Percentiles rank a stretch among this genome's conserved stretches.
Conservation (phyloP, 352 stramenopile species). For the Phytopythium sindhum region DNA sequence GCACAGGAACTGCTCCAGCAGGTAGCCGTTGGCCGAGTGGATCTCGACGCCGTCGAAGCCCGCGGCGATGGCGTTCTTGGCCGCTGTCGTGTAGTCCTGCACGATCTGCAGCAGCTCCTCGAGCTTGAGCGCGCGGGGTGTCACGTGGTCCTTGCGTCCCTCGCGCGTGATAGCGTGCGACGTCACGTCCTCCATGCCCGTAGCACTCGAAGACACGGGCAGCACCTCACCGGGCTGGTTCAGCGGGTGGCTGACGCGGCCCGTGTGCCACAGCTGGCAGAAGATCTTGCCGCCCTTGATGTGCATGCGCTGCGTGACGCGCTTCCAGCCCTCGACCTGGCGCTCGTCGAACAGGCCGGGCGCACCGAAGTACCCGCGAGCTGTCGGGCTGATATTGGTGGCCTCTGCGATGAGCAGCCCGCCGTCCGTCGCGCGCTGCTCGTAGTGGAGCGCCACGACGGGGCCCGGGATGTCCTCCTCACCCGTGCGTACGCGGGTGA, state of each 20-base stretch:
- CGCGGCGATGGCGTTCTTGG: conserved; percentile 13
- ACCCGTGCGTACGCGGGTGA: conserved; percentile 40
- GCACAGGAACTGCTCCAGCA: conserved; percentile 85
- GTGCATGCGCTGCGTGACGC: conserved; percentile 70
- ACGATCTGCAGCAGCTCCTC: conserved; percentile 59
- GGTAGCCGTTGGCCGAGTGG: conserved; percentile 88
- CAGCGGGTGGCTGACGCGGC: conserved; percentile 49
- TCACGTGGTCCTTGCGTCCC: conserved; percentile 32
- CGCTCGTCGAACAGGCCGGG: conserved; percentile 52
- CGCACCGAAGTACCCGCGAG: conserved; percentile 38
- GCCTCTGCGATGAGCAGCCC: conserved; percentile 60
- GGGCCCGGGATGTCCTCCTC: conserved; percentile 30
- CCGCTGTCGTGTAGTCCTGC: conserved; percentile 24
- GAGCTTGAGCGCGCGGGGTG: conserved; percentile 56
- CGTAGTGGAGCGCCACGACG: conserved; percentile 52
- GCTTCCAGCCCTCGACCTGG: conserved; percentile 56
- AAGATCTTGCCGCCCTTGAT: conserved; percentile 74
- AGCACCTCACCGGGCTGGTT: conserved; percentile 44
- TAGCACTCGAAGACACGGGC: conserved; percentile 43
- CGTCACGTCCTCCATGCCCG: conserved; percentile 25
- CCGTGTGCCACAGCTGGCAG: conserved; percentile 85
- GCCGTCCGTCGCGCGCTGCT: conserved; percentile 51
- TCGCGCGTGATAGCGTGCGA: conserved; percentile 26
- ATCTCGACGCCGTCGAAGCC: conserved; percentile 91
- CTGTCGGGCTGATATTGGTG: conserved; percentile 44